A percentile compares a stretch with the other conserved stretches of the same genome.
Conservation (phyloP, 1,284 basidiomycete species). For the Trichosporon sp. region DNA sequence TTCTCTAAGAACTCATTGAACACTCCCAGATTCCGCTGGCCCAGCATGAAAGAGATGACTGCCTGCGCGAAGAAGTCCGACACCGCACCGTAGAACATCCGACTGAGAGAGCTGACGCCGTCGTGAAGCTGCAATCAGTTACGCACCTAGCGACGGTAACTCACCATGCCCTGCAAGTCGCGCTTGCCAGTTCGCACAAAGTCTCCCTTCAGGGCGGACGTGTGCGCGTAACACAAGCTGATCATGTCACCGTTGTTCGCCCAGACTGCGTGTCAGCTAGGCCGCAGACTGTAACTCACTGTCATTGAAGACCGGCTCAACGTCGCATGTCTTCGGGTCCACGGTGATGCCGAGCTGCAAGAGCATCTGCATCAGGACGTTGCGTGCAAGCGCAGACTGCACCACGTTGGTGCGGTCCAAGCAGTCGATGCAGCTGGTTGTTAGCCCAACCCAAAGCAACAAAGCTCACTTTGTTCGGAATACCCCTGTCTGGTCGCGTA, state of each 20-base stretch:
- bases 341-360: constrained; percentile 60
- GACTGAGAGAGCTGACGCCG: constrained; percentile 82
- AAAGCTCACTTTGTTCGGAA: constrained; percentile 57
- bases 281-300: constrained; percentile 52
- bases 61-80: constrained; percentile 96
- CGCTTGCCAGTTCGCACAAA: constrained; percentile 94
- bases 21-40: constrained; percentile 73
- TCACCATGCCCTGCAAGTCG: constrained; percentile 81
- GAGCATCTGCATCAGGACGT: constrained; percentile 73
- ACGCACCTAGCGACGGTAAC: not conserved
- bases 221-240: constrained; percentile 56
- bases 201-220: constrained; percentile 76
- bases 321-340: constrained; percentile 49
- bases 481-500: constrained; percentile 77
- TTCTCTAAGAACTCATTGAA: constrained; percentile 87
- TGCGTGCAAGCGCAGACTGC: constrained; percentile 84
- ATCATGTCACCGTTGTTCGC: constrained; percentile 55
- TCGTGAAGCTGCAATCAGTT: constrained; percentile 56
- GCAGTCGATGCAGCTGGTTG: constrained; percentile 86
- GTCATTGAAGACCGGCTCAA: constrained; percentile 80
- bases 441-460: not conserved
- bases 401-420: constrained; percentile 82
- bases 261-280: constrained; percentile 63
- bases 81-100: constrained; percentile 58
- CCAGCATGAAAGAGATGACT: constrained; percentile 82